Evolutionary conservation across 202 grass and related monocot genomes (phyloP).

Genomic region (Zoysia matrella): DNA sequence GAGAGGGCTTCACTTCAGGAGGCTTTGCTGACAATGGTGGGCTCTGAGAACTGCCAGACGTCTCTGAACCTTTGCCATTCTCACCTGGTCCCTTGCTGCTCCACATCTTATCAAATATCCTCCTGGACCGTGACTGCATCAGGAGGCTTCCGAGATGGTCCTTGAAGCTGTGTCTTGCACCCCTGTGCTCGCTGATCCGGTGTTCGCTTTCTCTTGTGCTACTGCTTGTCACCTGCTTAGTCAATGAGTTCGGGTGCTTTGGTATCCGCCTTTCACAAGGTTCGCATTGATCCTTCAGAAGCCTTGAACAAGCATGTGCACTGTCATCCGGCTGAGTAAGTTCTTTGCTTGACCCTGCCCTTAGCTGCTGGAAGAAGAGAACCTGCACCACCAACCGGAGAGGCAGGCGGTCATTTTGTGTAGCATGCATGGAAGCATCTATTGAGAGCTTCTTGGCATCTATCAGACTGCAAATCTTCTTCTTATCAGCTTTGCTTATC

Average conservation of each 20-base stretch:
- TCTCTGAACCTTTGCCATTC: slow-evolving; percentile 74
- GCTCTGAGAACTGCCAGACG: slow-evolving; percentile 86
- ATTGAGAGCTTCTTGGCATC: too few relatives aligned
- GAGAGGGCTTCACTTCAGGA: slow-evolving; percentile 62
- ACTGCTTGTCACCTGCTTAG: slow-evolving; percentile 53
- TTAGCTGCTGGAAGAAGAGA: too few relatives aligned
- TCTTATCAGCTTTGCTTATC: background rate
- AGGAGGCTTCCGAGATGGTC: background rate
- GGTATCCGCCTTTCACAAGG: slow-evolving; percentile 24
- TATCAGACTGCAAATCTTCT: too few relatives aligned
- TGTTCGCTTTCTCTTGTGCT: slow-evolving; percentile 55
- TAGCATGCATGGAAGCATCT: too few relatives aligned
- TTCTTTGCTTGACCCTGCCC: slow-evolving; percentile 1
- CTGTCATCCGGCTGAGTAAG: slow-evolving; percentile 30
- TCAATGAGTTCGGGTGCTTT: too few relatives aligned
- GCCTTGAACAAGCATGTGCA: slow-evolving; percentile 31
- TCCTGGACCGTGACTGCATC: too few relatives aligned
- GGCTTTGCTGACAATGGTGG: slow-evolving; percentile 68
- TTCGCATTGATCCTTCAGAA: slow-evolving; percentile 45
- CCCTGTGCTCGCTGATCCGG: slow-evolving; percentile 58
- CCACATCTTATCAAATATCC: too few relatives aligned
- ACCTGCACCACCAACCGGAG: too few relatives aligned
- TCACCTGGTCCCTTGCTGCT: too few relatives aligned
- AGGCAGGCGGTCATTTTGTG: too few relatives aligned
- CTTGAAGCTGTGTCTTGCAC: slow-evolving; percentile 60